Conservation (phyloP, 768 basidiomycete species). For the Suillus fuscotomentosus region DNA sequence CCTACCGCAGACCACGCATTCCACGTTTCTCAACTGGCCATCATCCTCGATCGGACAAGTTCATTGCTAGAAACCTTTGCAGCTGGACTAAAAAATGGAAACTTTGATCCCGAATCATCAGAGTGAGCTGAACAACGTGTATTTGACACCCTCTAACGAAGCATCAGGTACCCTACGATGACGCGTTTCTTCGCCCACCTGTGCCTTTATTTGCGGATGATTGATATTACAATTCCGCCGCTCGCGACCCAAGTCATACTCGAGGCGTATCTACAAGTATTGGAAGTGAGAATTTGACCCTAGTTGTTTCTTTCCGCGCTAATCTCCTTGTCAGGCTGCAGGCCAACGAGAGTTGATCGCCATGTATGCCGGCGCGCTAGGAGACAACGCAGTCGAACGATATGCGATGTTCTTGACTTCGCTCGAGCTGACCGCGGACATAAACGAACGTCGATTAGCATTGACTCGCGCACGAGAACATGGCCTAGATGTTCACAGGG, state of each 20-base stretch:
- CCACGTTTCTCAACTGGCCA: conserved; percentile 77
- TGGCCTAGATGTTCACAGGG: conserved; percentile 77
- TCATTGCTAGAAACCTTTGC: conserved; percentile 70
- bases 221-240: conserved; percentile 72
- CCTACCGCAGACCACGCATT: conserved; percentile 71
- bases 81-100: conserved; percentile 49
- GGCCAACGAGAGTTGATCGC: conserved; percentile 87
- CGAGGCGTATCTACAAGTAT: conserved; percentile 83
- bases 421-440: conserved; percentile 61
- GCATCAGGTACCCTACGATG: conserved; percentile 60
- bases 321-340: conserved; percentile 45
- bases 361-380: conserved; percentile 88
- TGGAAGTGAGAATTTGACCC: conserved; percentile 56
- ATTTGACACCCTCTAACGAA: conserved; percentile 10
- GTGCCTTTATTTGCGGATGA: conserved; percentile 54
- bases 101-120: conserved; percentile 44
- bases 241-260: conserved; percentile 77
- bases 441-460: conserved; percentile 64
- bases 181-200: conserved; percentile 93
- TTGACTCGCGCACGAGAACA: conserved; percentile 79
- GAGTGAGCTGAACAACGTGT: conserved; percentile 46
- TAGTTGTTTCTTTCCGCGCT: background rate
- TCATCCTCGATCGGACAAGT: conserved; percentile 71
- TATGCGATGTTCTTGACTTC: conserved; percentile 90
- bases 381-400: conserved; percentile 87